A percentile compares a stretch with the other conserved stretches of the same genome.
Conservation (phyloP, 2,329 filamentous ascomycete species). For the Beauveria caledonica region DNA sequence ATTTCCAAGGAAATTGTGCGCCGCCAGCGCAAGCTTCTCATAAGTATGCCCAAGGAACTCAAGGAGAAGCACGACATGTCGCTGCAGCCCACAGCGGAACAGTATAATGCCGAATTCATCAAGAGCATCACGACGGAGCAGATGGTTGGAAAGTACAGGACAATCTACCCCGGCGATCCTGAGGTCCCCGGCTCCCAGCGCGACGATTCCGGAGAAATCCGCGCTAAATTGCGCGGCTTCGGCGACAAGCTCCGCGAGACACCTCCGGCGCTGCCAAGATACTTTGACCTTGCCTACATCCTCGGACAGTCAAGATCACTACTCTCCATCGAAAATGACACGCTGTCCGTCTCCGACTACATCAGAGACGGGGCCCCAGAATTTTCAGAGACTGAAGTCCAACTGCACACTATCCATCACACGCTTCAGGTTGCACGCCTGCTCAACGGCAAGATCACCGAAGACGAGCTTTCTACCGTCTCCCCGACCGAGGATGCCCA, state of each 20-base stretch:
- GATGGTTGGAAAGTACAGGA: neutral
- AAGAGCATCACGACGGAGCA: neutral
- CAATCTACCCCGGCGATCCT: neutral
- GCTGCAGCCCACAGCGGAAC: neutral
- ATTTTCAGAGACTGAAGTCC: neutral
- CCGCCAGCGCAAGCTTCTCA: neutral
- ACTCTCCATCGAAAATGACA: neutral
- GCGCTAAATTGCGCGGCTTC: neutral
- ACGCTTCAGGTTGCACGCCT: neutral
- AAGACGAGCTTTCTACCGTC: neutral
- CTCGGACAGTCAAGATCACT: neutral
- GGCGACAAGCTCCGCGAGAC: neutral
- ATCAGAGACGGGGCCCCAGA: neutral
- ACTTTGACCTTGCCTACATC: neutral
- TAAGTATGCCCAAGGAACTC: neutral
- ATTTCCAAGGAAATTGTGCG: neutral
- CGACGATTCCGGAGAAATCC: neutral
- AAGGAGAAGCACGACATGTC: neutral
- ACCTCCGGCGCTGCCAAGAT: neutral
- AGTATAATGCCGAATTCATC: constrained; percentile 1
- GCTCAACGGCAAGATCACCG: neutral
- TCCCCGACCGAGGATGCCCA: neutral
- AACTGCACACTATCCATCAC: neutral
- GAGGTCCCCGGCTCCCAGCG: neutral
- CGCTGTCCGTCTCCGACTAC: neutral